A percentile compares a stretch with the other conserved stretches of the same genome.
Conservation (phyloP, 2,329 filamentous ascomycete species). For the Colletotrichum gigasporum region DNA sequence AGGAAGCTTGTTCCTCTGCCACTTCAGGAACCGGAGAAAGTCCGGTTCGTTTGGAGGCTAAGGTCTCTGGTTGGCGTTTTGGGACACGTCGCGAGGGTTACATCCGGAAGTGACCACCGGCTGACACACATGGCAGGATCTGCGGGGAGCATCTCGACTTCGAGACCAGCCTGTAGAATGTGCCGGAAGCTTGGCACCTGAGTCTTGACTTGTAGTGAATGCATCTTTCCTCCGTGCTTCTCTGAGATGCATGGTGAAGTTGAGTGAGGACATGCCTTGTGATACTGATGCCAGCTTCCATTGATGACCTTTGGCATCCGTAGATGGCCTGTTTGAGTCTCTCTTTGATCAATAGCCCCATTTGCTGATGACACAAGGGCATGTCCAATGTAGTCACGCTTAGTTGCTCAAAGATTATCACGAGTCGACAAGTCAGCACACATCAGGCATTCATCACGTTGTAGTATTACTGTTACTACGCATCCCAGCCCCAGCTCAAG, state of each 20-base stretch:
- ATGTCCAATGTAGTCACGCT: too few relatives aligned
- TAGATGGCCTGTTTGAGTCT: too few relatives aligned
- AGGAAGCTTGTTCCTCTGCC: conserved; percentile 19
- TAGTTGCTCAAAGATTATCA: too few relatives aligned
- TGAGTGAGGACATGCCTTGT: too few relatives aligned
- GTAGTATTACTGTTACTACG: conserved; percentile 23
- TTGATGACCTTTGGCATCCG: too few relatives aligned
- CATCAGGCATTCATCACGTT: background rate
- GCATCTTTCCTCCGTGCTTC: too few relatives aligned
- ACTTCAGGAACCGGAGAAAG: background rate
- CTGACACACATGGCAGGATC: background rate
- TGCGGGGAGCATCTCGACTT: background rate
- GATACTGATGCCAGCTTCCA: too few relatives aligned
- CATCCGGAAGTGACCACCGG: conserved; percentile 13
- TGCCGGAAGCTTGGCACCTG: too few relatives aligned
- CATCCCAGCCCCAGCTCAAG: background rate
- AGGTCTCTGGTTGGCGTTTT: background rate
- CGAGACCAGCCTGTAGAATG: too few relatives aligned
- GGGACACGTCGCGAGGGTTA: conserved; percentile 8
- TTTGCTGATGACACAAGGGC: too few relatives aligned
- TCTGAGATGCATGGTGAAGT: background rate
- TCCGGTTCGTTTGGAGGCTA: background rate
- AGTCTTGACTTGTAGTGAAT: too few relatives aligned
- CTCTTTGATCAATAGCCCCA: too few relatives aligned
- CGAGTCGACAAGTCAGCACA: background rate